Conservation (phyloP, 169 alveolate genomes). For the Cryptosporidium felis region DNA sequence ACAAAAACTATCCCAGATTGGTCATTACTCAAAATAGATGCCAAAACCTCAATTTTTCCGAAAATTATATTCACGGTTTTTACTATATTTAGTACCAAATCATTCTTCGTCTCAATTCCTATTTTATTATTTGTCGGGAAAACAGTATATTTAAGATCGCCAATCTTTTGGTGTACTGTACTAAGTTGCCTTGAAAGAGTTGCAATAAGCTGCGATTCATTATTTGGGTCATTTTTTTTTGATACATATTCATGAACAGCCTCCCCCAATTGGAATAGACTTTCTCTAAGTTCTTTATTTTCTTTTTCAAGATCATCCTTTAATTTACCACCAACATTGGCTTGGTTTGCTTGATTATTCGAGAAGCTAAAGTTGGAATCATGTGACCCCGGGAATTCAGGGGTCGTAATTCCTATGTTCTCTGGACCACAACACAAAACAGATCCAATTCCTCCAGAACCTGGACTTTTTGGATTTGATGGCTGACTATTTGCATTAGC, state of each 20-base stretch:
- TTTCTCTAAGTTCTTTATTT: conserved; percentile 59
- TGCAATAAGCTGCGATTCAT: conserved; percentile 67
- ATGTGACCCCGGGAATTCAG: conserved; percentile 64
- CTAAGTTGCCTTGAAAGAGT: conserved; percentile 37
- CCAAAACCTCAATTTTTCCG: conserved; percentile 35
- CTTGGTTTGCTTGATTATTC: not conserved
- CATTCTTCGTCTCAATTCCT: conserved; percentile 8
- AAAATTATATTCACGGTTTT: not conserved
- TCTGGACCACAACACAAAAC: conserved; percentile 6
- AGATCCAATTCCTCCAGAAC: conserved; percentile 3
- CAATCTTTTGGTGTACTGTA: conserved; percentile 41
- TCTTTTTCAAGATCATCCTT: conserved; percentile 48
- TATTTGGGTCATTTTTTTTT: conserved; percentile 22
- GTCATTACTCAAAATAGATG: conserved; percentile 15
- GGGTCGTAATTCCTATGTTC: conserved; percentile 33
- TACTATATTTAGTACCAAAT: conserved; percentile 15
- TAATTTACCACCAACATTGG: not conserved
- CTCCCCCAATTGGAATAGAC: conserved; percentile 51
- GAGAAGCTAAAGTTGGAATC: conserved; percentile 60
- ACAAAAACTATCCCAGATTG: conserved; percentile 7
- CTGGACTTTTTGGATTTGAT: not conserved
- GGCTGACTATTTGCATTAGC: conserved; percentile 17
- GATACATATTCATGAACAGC: conserved; percentile 67
- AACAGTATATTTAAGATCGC: conserved; percentile 8
- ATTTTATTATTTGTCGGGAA: conserved; percentile 2